phyloP scores from a whole-genome alignment of 805 yeast genomes.

The Saccharomyces jurei region DNA sequence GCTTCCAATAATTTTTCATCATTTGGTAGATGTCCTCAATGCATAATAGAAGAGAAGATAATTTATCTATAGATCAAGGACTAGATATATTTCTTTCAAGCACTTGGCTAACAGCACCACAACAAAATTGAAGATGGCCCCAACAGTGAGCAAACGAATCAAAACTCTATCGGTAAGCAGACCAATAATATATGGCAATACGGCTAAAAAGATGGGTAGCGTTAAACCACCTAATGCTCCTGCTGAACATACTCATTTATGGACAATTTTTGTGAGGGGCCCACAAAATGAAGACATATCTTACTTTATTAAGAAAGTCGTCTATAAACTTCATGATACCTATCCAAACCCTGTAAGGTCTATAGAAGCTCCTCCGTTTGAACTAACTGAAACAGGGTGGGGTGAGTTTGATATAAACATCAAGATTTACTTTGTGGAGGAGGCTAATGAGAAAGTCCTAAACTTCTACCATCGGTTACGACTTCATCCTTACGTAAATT shows the following conservation, averaged over 20 bases:
- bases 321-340: constrained; percentile 92
- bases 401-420: constrained; percentile 94
- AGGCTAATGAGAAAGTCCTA: constrained; percentile 79
- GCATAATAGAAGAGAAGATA: background rate
- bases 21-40: background rate
- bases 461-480: constrained; percentile 83
- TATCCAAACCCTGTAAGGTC: constrained; percentile 81
- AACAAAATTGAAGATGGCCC: constrained; percentile 12
- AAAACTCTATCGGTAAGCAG: constrained; percentile 61
- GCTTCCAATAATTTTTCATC: background rate
- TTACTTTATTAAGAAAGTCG: constrained; percentile 78
- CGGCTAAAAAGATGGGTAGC: constrained; percentile 58
- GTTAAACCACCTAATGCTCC: constrained; percentile 58
- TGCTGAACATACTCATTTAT: constrained; percentile 83
- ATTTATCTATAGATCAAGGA: background rate
- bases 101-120: background rate
- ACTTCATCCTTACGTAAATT: constrained; percentile 70
- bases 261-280: constrained; percentile 88
- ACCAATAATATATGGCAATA: constrained; percentile 77
- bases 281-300: constrained; percentile 75
- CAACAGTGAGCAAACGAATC: constrained; percentile 24
- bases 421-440: constrained; percentile 78
- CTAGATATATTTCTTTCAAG: background rate
- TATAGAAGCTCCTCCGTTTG: constrained; percentile 85
- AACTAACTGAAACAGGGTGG: constrained; percentile 97